Base-by-base conservation (phyloP, 495 filamentous ascomycete species). In the Lentithecium fluviatile region DNA sequence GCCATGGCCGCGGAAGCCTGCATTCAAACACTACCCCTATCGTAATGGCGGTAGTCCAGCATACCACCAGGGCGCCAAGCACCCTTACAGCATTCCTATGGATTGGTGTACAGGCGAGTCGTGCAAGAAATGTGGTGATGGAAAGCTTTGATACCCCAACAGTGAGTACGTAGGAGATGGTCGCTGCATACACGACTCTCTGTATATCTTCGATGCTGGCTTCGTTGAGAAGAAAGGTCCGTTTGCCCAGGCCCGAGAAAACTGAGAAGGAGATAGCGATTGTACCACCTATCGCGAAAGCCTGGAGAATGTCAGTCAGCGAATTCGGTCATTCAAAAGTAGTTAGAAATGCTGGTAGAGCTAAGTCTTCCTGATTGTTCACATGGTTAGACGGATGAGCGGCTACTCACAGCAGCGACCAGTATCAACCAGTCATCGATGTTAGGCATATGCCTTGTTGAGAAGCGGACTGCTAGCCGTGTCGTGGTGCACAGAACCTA, bases 121-220 rank as follows among this genome's bases (percentile, higher is more conserved):
- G 59, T 7, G 51, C 17, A n/a, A 62, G 36, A 29, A 56, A 62
- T 19, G 23, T 26, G 10, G 45, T 40, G 12, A 62, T 62, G n/a
- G 59, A 55, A 32, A 62, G 24, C 43, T 62, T 62, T 10, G 59
- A 62, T 3, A 56, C 20, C 1, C 51, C 59, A 10, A 62, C 29
- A 1, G 59, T 50, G 2, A 62, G 34, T 26, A 62, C 34, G 29
- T 62, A 62, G 4, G 48, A 21, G 17, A 62, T 49, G 42, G 59
- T 62, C 2, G 59, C 59, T 25, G 43, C 59, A 45, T 62, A 62
- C 32, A 49, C 45, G 25, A 58, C 26, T 26, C 49, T 58, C 13
- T 58, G 55, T 6, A 58, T 58, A 10, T 12, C 19, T 8, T 11
- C 11, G 5, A 38, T 48, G 21, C 36, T 50, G 2, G 26, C n/a